phyloP scores from a whole-genome alignment of 2,329 filamentous ascomycete genomes.

The Coleophoma crateriformis region DNA sequence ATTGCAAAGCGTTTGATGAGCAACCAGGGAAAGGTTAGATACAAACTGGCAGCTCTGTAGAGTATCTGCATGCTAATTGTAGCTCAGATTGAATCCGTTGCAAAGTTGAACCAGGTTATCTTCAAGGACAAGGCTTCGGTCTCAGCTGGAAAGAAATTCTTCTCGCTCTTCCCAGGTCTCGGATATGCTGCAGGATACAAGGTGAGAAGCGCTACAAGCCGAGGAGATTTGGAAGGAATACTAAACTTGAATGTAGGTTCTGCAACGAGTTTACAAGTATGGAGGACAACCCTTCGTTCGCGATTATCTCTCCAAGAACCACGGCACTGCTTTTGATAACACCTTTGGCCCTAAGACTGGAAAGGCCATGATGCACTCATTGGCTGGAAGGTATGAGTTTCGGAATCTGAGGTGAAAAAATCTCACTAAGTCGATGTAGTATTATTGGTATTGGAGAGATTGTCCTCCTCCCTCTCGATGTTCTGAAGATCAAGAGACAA shows the following conservation, averaged over 20 bases:
- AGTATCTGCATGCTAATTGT: slow-evolving; percentile 15
- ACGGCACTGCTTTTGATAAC: slow-evolving; percentile 77
- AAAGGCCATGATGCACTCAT: slow-evolving; percentile 97
- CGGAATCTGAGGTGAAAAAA: too few species aligned
- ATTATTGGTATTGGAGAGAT: slow-evolving; percentile 97
- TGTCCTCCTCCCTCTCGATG: slow-evolving; percentile 87
- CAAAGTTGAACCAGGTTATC: slow-evolving; percentile 81
- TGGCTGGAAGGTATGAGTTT: slow-evolving; percentile 69
- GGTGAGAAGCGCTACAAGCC: slow-evolving; percentile 36
- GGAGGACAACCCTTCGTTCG: slow-evolving; percentile 93
- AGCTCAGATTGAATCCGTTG: slow-evolving; percentile 44
- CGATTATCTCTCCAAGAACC: slow-evolving; percentile 77
- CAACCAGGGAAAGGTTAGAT: slow-evolving; percentile 72
- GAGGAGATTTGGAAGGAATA: background rate
- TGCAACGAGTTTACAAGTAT: slow-evolving; percentile 98
- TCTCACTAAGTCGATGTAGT: slow-evolving; percentile 35
- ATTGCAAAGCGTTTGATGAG: slow-evolving; percentile 99
- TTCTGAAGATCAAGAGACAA: slow-evolving; percentile 99
- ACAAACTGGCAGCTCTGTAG: background rate
- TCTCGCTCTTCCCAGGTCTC: slow-evolving; percentile 93
- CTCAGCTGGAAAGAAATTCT: slow-evolving; percentile 69
- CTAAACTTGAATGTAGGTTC: slow-evolving; percentile 44
- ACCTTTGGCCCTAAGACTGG: slow-evolving; percentile 95
- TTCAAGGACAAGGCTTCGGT: slow-evolving; percentile 85
- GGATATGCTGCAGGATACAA: slow-evolving; percentile 98